Conservation (phyloP, 495 filamentous ascomycete genomes). For the Neurospora terricola region DNA sequence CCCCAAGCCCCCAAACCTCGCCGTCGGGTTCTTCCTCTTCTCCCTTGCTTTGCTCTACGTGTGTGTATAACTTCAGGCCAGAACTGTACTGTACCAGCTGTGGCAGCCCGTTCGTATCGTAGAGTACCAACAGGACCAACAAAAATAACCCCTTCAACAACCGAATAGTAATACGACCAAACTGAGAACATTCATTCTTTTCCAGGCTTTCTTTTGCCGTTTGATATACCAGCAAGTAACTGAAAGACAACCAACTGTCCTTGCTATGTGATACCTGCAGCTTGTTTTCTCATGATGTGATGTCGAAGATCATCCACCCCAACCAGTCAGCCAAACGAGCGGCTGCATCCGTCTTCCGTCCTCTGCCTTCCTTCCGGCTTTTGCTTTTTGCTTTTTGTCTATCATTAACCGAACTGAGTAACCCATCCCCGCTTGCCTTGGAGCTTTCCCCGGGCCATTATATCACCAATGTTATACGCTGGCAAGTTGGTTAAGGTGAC, state of each 20-base stretch:
- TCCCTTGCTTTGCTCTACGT: neutral
- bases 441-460: neutral
- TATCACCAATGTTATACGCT: no score
- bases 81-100: neutral
- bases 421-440: neutral
- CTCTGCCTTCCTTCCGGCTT: neutral
- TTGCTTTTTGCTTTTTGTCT: neutral
- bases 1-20: neutral
- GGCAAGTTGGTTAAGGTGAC: neutral
- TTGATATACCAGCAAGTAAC: no score
- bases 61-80: neutral
- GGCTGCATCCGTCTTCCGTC: neutral
- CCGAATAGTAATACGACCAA: neutral
- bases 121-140: neutral
- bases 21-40: neutral
- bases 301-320: neutral
- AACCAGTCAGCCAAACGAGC: neutral
- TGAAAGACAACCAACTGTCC: no score
- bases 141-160: neutral
- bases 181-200: neutral
- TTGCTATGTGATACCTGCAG: neutral
- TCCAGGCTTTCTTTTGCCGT: neutral
- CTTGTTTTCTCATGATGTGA: neutral
- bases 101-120: neutral
- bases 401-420: neutral